Conservation (phyloP, 192 early-diverging fungal species). For the Coemansia sp. region DNA sequence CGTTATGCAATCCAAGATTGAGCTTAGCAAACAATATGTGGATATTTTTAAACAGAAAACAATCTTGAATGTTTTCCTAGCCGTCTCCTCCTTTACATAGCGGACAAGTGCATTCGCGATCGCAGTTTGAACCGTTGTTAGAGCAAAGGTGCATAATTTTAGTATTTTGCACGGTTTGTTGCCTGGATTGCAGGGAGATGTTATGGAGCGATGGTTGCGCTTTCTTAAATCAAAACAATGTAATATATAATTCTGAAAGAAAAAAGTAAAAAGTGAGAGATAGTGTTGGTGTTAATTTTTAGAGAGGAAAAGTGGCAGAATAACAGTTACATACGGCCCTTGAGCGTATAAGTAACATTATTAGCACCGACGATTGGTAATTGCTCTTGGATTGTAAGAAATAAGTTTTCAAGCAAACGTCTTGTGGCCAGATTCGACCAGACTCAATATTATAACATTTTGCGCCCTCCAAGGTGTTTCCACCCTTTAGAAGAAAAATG, state of each 20-base stretch:
- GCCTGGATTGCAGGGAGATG: not conserved
- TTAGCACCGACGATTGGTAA: not conserved
- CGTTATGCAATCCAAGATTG: too few species aligned
- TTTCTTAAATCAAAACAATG: not conserved
- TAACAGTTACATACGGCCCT: not conserved
- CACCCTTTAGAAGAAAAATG: not conserved
- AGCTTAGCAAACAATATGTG: not conserved
- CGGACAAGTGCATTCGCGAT: conserved; percentile 40
- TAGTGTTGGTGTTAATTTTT: not conserved
- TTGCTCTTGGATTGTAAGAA: not conserved
- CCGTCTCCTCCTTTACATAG: conserved; percentile 26
- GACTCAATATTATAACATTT: too few species aligned
- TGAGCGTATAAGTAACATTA: not conserved
- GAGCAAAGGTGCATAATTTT: not conserved
- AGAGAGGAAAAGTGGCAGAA: too few species aligned
- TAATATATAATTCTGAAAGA: not conserved
- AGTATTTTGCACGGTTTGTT: not conserved
- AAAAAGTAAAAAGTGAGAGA: not conserved
- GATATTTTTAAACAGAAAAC: conserved; percentile 5
- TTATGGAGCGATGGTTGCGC: not conserved
- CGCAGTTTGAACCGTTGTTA: conserved; percentile 13
- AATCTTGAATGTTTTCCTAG: not conserved
- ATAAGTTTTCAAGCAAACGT: too few species aligned
- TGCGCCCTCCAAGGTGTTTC: not conserved
- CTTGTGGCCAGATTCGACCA: too few species aligned